Percentiles rank a stretch among this genome's conserved stretches.
Evolutionary conservation across 495 filamentous ascomycete genomes (phyloP).

Genomic region (Penicillium ochrochloron): DNA sequence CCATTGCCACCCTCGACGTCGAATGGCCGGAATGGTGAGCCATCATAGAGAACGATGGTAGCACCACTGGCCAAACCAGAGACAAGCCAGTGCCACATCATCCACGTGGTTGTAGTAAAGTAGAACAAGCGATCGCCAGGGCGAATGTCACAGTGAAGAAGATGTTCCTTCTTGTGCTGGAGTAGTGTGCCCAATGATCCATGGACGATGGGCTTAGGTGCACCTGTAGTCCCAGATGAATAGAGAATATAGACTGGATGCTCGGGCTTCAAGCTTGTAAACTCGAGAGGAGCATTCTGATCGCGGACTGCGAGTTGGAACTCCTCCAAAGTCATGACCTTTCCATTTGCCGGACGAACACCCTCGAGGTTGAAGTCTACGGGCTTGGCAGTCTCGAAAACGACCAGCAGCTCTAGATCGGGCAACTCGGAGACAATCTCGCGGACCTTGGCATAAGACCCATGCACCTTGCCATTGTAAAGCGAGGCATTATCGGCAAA

Average conservation of each 20-base stretch:
- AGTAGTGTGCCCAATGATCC: constrained; percentile 84
- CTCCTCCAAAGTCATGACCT: constrained; percentile 52
- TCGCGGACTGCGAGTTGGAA: constrained; percentile 53
- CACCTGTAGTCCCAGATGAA: constrained; percentile 84
- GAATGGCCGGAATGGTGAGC: constrained; percentile 78
- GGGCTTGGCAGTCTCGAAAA: constrained; percentile 66
- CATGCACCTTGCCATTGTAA: constrained; percentile 87
- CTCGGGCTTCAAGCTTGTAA: constrained; percentile 75
- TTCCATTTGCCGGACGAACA: constrained; percentile 52
- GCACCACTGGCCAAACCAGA: constrained; percentile 79
- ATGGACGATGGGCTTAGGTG: constrained; percentile 92
- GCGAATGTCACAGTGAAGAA: constrained; percentile 77
- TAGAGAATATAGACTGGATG: constrained; percentile 91
- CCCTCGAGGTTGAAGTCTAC: constrained; percentile 53
- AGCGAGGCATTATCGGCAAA: constrained; percentile 86
- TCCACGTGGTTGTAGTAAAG: constrained; percentile 91
- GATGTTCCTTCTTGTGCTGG: constrained; percentile 94
- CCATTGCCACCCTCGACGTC: constrained; percentile 56
- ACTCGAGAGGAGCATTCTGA: constrained; percentile 57
- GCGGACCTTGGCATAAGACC: constrained; percentile 69
- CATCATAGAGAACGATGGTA: constrained; percentile 85
- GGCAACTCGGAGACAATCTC: constrained; percentile 69
- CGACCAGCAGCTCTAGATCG: constrained; percentile 65
- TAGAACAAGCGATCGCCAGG: constrained; percentile 73
- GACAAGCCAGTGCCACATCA: constrained; percentile 98